These are phyloP conservation scores for Microthyrium microscopicum DNA, from an alignment of 2,329 filamentous ascomycete genomes.

Conservation along the genomic window DNA sequence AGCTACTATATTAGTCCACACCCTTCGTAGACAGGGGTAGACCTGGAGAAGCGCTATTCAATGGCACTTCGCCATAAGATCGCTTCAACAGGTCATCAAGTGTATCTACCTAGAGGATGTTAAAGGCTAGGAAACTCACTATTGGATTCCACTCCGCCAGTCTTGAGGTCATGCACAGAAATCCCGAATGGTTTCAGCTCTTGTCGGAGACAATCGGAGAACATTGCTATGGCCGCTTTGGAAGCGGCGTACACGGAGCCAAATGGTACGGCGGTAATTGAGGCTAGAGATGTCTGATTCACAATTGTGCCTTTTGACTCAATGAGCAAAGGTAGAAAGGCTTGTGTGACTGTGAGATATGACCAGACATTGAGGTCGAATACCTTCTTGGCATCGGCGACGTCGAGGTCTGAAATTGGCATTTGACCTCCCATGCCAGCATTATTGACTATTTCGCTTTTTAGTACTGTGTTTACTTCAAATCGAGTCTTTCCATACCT, in stretches of 20 bases:
- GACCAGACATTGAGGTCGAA: constrained; percentile 38
- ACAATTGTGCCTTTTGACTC: constrained; percentile 28
- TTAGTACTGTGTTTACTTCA: neutral
- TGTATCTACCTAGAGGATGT: too few species aligned
- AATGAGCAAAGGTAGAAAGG: constrained; percentile 37
- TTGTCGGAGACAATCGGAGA: constrained; percentile 39
- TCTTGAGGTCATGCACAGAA: constrained; percentile 32
- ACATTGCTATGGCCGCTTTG: constrained; percentile 42
- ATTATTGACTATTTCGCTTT: constrained; percentile 39
- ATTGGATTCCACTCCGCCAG: constrained; percentile 42
- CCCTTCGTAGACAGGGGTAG: too few species aligned
- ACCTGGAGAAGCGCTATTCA: too few species aligned
- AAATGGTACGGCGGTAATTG: constrained; percentile 16
- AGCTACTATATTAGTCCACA: too few species aligned
- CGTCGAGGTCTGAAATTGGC: constrained; percentile 37
- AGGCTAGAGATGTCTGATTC: constrained; percentile 21
- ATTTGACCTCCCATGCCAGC: constrained; percentile 39
- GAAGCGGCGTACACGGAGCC: constrained; percentile 36
- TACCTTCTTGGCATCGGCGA: constrained; percentile 27
- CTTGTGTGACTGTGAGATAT: constrained; percentile 35
- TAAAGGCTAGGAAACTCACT: too few species aligned
- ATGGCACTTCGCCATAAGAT: too few species aligned
- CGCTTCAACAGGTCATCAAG: too few species aligned
- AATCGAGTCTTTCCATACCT: neutral
- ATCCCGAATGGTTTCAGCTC: constrained; percentile 36